phyloP scores from a whole-genome alignment of 139 green algal genomes.

The Chlorella ohadii region DNA sequence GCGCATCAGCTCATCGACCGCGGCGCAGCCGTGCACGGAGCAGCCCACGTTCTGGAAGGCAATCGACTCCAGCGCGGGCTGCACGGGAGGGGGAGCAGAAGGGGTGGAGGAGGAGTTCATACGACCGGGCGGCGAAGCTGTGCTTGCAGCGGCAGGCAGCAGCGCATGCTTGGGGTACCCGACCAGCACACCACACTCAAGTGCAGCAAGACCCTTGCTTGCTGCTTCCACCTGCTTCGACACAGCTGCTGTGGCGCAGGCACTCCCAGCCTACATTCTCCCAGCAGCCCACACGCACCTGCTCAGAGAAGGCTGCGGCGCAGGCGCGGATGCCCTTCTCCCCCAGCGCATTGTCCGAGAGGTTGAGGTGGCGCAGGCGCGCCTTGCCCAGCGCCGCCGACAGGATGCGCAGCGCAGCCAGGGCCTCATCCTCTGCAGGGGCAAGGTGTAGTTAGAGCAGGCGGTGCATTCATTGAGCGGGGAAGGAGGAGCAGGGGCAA shows the following conservation, averaged over 20 bases:
- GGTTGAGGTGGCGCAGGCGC: constrained; percentile 72
- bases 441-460: too few species aligned
- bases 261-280: neutral
- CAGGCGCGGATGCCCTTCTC: constrained; percentile 93
- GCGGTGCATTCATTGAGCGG: too few species aligned
- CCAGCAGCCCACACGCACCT: constrained; percentile 53
- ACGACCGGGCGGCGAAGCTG: too few species aligned
- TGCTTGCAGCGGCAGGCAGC: too few species aligned
- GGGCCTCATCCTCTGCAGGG: constrained; percentile 83
- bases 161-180: too few species aligned
- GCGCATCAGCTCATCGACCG: constrained; percentile 79
- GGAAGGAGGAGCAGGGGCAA: neutral
- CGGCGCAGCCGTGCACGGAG: constrained; percentile 86
- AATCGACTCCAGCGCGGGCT: constrained; percentile 64
- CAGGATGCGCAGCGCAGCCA: constrained; percentile 80
- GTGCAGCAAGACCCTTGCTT: too few species aligned
- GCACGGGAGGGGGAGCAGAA: constrained; percentile 9
- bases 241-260: too few species aligned
- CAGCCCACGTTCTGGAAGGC: constrained; percentile 90
- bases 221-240: too few species aligned
- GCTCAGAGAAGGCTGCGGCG: constrained; percentile 62
- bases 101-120: neutral
- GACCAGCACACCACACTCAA: neutral
- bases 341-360: constrained; percentile 93
- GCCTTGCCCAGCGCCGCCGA: constrained; percentile 59